These are phyloP conservation scores for Tranzscheliella williamsii DNA, from an alignment of 1,284 basidiomycete genomes.

Conservation along the genomic window DNA sequence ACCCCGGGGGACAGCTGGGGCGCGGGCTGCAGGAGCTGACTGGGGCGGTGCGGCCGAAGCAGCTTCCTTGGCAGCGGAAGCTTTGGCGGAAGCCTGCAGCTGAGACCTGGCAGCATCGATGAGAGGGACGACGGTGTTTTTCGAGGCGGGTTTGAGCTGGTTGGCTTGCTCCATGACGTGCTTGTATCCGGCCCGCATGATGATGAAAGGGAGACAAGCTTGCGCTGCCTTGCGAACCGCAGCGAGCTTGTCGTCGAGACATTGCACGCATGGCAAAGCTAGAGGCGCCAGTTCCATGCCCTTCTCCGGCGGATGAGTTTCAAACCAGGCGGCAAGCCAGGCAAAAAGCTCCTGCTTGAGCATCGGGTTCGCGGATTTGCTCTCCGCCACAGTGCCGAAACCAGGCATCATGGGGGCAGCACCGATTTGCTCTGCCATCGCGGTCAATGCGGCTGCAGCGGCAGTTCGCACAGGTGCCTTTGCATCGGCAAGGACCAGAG, in stretches of 20 bases:
- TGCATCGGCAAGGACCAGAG: slow-evolving; percentile 86
- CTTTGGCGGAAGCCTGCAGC: slow-evolving; percentile 32
- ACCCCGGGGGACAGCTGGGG: neutral
- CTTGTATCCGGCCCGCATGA: slow-evolving; percentile 79
- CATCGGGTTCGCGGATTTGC: slow-evolving; percentile 75
- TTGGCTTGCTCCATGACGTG: slow-evolving; percentile 83
- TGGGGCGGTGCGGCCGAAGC: slow-evolving; percentile 5
- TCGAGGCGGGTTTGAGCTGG: slow-evolving; percentile 87
- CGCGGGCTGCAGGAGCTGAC: slow-evolving; percentile 4
- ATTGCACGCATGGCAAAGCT: slow-evolving; percentile 73
- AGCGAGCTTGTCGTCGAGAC: slow-evolving; percentile 85
- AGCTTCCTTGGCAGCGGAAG: slow-evolving; percentile 37
- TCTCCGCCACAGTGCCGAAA: slow-evolving; percentile 77
- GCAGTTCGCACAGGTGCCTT: slow-evolving; percentile 83
- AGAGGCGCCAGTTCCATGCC: slow-evolving; percentile 76
- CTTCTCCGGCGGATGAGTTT: slow-evolving; percentile 66
- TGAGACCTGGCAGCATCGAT: slow-evolving; percentile 70
- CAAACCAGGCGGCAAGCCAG: slow-evolving; percentile 83
- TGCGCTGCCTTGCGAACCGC: slow-evolving; percentile 92
- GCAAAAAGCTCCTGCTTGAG: slow-evolving; percentile 80
- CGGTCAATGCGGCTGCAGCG: slow-evolving; percentile 76
- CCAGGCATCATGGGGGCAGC: slow-evolving; percentile 79
- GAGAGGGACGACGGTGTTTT: slow-evolving; percentile 78
- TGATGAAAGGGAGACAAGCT: slow-evolving; percentile 76
- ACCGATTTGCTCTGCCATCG: slow-evolving; percentile 81